Evolutionary conservation across 2,329 filamentous ascomycete species (phyloP).

Genomic region (Apiospora hydei): DNA sequence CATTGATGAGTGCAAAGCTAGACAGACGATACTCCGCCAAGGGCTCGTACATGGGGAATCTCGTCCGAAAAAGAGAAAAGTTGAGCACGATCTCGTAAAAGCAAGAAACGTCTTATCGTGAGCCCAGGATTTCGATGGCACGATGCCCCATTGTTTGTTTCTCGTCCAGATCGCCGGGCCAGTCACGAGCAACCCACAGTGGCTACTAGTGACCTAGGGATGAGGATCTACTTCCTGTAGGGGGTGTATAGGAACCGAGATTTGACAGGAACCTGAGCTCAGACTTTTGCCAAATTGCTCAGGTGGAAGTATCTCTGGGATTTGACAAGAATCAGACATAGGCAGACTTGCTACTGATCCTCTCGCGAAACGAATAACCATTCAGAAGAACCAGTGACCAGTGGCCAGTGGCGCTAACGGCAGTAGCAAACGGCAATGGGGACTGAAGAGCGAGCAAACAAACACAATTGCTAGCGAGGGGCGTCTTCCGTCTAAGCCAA

Average conservation of each 20-base stretch:
- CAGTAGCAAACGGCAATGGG: neutral
- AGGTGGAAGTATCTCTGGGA: neutral
- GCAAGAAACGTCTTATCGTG: neutral
- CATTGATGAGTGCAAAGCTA: neutral
- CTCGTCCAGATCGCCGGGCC: conserved; percentile 4
- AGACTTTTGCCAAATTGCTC: neutral
- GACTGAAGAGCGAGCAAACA: neutral
- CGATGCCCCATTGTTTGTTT: conserved; percentile 18
- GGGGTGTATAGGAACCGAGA: neutral
- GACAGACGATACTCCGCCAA: neutral
- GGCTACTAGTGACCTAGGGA: neutral
- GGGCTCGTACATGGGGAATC: neutral
- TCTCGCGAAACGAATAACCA: neutral
- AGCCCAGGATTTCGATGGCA: neutral
- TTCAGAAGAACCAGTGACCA: neutral
- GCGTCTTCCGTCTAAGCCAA: neutral
- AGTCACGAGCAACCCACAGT: neutral
- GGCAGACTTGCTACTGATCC: neutral
- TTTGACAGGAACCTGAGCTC: neutral
- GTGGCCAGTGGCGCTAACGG: neutral
- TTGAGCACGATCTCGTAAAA: neutral
- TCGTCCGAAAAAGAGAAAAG: neutral
- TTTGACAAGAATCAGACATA: neutral
- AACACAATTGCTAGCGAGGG: neutral
- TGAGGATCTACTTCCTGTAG: neutral